phyloP scores from a whole-genome alignment of 2,329 filamentous ascomycete species.

The Aureobasidium sp. region DNA sequence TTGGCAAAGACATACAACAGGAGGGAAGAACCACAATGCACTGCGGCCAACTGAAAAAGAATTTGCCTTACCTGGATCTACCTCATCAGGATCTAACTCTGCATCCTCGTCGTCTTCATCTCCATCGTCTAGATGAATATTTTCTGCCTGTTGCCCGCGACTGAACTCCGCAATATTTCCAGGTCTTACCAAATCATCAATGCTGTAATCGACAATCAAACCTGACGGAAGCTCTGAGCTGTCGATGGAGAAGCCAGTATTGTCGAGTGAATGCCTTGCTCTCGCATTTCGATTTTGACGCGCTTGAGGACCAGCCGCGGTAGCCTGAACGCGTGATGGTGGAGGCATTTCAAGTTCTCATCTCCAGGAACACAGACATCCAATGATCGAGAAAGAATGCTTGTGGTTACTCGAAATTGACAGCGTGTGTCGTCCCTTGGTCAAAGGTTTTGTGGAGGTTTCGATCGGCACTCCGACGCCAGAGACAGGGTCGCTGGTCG shows the following conservation, averaged over 20 bases:
- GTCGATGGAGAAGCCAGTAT: conserved; percentile 10
- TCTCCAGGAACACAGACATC: neutral
- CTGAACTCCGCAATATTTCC: neutral
- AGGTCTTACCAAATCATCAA: conserved; percentile 2
- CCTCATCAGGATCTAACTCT: conserved; percentile 4
- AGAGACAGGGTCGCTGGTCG: neutral
- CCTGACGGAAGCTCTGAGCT: conserved; percentile 5
- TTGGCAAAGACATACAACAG: neutral
- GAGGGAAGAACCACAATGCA: neutral
- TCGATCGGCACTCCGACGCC: neutral
- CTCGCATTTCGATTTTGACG: neutral
- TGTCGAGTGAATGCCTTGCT: conserved; percentile 9
- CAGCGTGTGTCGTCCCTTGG: neutral
- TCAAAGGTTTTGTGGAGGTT: neutral
- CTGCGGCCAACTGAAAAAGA: neutral
- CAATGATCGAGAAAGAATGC: neutral
- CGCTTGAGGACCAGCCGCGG: neutral
- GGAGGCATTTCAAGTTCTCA: conserved; percentile 3
- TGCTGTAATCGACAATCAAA: conserved; percentile 9
- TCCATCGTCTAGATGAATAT: neutral
- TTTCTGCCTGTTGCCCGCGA: neutral
- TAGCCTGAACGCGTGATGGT: conserved; percentile 3
- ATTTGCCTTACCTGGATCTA: conserved; percentile 3
- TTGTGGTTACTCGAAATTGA: neutral
- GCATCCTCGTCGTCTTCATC: conserved; percentile 1